Percentiles rank a stretch among this genome's conserved stretches.
These are phyloP conservation scores for Eucalyptus globulus DNA, from an alignment of 345 rosid genomes.

Conservation along the genomic window DNA sequence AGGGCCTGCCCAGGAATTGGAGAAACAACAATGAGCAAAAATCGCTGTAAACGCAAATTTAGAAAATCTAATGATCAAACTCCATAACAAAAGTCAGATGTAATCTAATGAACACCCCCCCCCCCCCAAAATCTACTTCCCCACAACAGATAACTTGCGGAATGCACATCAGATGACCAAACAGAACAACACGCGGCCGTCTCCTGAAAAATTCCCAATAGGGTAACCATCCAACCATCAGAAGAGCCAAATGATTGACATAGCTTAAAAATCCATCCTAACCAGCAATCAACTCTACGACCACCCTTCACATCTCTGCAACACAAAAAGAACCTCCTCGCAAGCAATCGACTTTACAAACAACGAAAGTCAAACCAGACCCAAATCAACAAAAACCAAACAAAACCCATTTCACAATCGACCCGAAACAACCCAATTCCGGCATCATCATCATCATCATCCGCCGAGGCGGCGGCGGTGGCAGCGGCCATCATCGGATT, in stretches of 20 bases:
- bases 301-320: not conserved
- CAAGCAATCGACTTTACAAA: not conserved
- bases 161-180: not conserved
- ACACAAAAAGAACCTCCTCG: not conserved
- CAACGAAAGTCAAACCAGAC: not conserved
- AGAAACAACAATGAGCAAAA: not conserved
- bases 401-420: not conserved
- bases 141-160: not conserved
- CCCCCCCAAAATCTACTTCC: not conserved
- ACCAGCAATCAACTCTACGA: not conserved
- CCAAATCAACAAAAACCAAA: not conserved
- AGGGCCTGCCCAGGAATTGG: conserved; percentile 61
- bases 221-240: not conserved
- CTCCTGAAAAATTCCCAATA: not conserved
- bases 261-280: not conserved
- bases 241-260: not conserved
- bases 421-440: not conserved
- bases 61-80: not conserved
- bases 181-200: not conserved
- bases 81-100: not conserved
- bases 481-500: not conserved
- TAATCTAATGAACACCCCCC: not conserved
- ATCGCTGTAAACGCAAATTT: not conserved
- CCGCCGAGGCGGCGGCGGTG: too few relatives aligned
- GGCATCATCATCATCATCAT: not conserved